phyloP scores from a whole-genome alignment of 331 rosid genomes.

The Pyracantha coccinea region DNA sequence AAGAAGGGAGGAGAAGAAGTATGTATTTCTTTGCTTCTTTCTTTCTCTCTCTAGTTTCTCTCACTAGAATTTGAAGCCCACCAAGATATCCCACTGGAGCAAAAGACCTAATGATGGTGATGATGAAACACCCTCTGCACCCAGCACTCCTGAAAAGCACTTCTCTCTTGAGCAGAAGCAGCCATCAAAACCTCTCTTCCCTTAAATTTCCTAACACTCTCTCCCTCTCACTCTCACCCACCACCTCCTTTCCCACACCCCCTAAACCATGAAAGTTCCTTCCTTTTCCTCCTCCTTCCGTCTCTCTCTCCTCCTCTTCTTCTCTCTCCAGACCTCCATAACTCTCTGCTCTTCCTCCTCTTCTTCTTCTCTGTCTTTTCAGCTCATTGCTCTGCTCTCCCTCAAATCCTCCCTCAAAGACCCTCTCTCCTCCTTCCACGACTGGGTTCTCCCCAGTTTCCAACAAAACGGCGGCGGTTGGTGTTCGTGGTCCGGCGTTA shows the following conservation, averaged over 20 bases:
- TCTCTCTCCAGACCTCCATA: constrained; percentile 23
- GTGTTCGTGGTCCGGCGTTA: constrained; percentile 90
- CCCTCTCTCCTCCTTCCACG: constrained; percentile 59
- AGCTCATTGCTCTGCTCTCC: constrained; percentile 53
- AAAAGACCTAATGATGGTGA: constrained; percentile 25
- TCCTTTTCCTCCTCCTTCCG: constrained; percentile 21
- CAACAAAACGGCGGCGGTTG: constrained; percentile 31
- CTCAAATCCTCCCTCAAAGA: constrained; percentile 60
- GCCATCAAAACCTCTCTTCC: constrained; percentile 64
- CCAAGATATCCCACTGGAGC: constrained; percentile 72
- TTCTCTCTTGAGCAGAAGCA: constrained; percentile 11
- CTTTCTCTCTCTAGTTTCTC: constrained; percentile 13
- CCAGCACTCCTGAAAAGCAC: constrained; percentile 85
- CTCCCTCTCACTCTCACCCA: constrained; percentile 15
- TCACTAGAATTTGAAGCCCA: constrained; percentile 30
- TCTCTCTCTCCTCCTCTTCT: constrained; percentile 22
- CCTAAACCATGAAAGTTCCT: neutral
- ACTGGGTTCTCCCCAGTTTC: constrained; percentile 51
- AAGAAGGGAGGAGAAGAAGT: constrained; percentile 21
- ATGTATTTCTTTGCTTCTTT: neutral
- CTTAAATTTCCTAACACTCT: constrained; percentile 43
- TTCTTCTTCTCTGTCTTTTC: constrained; percentile 33
- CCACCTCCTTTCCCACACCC: constrained; percentile 7
- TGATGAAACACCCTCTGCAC: constrained; percentile 71
- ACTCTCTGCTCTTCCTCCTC: constrained; percentile 26